Evolutionary conservation across 768 basidiomycete genomes (phyloP).

Genomic region (Leccinum rimulosum): DNA sequence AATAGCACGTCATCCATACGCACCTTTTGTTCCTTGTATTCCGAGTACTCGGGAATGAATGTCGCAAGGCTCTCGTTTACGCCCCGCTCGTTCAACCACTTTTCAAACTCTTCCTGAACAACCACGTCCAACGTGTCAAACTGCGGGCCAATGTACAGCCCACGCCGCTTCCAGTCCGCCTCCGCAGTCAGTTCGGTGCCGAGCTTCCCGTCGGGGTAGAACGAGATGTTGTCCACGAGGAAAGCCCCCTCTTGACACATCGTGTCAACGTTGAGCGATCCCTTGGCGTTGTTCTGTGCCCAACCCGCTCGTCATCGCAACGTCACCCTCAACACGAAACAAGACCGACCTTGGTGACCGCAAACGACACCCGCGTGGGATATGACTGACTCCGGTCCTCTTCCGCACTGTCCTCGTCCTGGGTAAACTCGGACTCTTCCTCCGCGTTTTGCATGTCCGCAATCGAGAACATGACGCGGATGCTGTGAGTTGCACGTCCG

Average conservation of each 20-base stretch:
- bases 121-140: constrained; percentile 87
- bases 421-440: constrained; percentile 13
- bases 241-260: constrained; percentile 78
- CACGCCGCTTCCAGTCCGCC: constrained; percentile 91
- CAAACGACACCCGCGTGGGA: constrained; percentile 76
- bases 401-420: constrained; percentile 36
- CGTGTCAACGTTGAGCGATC: constrained; percentile 77
- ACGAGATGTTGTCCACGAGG: constrained; percentile 86
- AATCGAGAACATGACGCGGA: constrained; percentile 42
- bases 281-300: constrained; percentile 47
- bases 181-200: constrained; percentile 81
- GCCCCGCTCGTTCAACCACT: constrained; percentile 86
- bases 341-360: constrained; percentile 73
- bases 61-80: constrained; percentile 77
- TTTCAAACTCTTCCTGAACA: constrained; percentile 91
- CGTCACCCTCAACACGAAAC: not conserved
- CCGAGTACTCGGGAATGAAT: constrained; percentile 87
- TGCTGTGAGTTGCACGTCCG: constrained; percentile 40
- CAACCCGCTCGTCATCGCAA: not conserved
- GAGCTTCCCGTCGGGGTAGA: constrained; percentile 68
- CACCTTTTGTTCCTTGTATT: constrained; percentile 92
- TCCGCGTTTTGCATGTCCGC: constrained; percentile 12
- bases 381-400: constrained; percentile 41
- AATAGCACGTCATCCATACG: constrained; percentile 3
- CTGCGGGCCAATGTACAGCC: constrained; percentile 90